Base-by-base conservation (phyloP, 805 yeast species). In the Diddensiella caesifluorescens region DNA sequence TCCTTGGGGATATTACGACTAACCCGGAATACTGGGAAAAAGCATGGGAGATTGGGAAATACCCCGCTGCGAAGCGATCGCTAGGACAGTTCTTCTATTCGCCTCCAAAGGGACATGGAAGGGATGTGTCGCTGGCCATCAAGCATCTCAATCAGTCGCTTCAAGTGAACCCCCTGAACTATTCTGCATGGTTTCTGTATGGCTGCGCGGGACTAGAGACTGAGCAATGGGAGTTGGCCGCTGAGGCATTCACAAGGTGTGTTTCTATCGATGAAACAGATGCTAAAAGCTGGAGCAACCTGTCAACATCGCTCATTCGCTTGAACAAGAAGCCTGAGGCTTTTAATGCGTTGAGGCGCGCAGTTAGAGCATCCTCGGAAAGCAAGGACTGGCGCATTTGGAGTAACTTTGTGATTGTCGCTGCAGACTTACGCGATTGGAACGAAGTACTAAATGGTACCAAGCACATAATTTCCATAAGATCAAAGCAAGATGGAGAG, bases 161-260 rank as follows among this genome's bases (percentile, higher is more conserved):
- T 45, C 66, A 72, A 18, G 77, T 78, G 21, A 81, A 81, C 57
- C 92, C 96, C 6, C 66, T 86, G 40, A 76, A 74, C 53, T 78
- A 74, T 52, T 85, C 83, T 15, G 83, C 90, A 26, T 88, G 97
- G 95, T 90, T 80, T 59, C 77, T 88, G 54, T 88, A 89, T 56
- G 97, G 97, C 4, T 86, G 95, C 57, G 68, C 89, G 42, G 95
- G 94, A 0, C 67, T 92, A 38, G 95, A 87, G 56, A 61, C 77
- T 10, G 71, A 65, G 5, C 77, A 81, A 51, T 84, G 73, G 65
- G 83, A 79, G 19, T 62, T 83, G 33, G 95, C 97, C 0, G 80
- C 95, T 0, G 94, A 85, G 57, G 96, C 96, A 0, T 89, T 92
- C 59, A 81, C 95, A 0, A 71, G 97, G 54, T 87, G 96, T 65